phyloP scores from a whole-genome alignment of 495 filamentous ascomycete species.

The Usnea hakonensis region DNA sequence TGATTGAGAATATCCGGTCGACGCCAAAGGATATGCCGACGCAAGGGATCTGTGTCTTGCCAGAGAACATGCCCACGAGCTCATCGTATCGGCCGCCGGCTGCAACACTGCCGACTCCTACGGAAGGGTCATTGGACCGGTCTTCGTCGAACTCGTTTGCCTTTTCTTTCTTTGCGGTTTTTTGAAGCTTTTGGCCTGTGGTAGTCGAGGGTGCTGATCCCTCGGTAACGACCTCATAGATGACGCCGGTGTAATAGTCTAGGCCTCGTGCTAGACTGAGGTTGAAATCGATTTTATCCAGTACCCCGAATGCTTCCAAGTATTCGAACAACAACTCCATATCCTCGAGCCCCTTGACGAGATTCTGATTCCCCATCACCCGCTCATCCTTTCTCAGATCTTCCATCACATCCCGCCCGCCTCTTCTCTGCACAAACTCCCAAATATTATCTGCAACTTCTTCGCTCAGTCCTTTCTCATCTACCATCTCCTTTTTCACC shows the following conservation, averaged over 20 bases:
- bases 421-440: slow-evolving; percentile 65
- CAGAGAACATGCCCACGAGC: slow-evolving; percentile 84
- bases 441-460: slow-evolving; percentile 80
- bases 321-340: slow-evolving; percentile 78
- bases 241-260: slow-evolving; percentile 92
- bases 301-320: slow-evolving; percentile 63
- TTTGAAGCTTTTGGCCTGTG: slow-evolving; percentile 39
- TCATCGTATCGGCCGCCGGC: slow-evolving; percentile 91
- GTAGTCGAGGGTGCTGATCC: slow-evolving; percentile 58
- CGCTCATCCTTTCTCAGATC: slow-evolving; percentile 54
- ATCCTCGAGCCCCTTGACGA: slow-evolving; percentile 71
- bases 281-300: slow-evolving; percentile 70
- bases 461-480: slow-evolving; percentile 73
- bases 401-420: slow-evolving; percentile 59
- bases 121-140: slow-evolving; percentile 69
- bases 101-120: slow-evolving; percentile 80
- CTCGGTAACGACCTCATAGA: slow-evolving; percentile 86
- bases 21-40: slow-evolving; percentile 93
- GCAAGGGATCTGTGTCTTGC: slow-evolving; percentile 79
- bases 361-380: slow-evolving; percentile 57
- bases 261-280: slow-evolving; percentile 76
- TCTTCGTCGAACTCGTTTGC: slow-evolving; percentile 61
- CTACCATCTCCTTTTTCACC: slow-evolving; percentile 85
- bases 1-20: slow-evolving; percentile 90
- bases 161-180: slow-evolving; percentile 52